A percentile compares a stretch with the other conserved stretches of the same genome.
Conservation (phyloP, 2,329 filamentous ascomycete species). For the Berkeleyomyces basicola region DNA sequence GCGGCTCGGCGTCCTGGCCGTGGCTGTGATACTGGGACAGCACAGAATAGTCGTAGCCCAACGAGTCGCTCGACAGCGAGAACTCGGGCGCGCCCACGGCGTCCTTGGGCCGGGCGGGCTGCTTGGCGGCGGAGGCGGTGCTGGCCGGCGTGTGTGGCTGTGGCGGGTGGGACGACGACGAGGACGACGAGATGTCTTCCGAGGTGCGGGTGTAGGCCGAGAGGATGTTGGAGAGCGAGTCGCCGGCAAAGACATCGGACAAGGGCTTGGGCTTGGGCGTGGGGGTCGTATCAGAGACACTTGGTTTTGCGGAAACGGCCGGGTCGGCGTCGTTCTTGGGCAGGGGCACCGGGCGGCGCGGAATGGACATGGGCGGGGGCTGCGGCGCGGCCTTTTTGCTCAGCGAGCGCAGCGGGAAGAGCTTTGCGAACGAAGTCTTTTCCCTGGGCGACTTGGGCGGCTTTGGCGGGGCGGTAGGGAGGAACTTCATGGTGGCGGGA, state of each 20-base stretch:
- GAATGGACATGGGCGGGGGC: slow-evolving; percentile 21
- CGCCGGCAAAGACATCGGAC: slow-evolving; percentile 23
- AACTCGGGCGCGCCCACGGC: neutral
- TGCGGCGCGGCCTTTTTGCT: slow-evolving; percentile 13
- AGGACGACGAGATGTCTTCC: slow-evolving; percentile 19
- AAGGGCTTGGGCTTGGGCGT: slow-evolving; percentile 15
- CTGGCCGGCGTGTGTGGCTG: slow-evolving; percentile 14
- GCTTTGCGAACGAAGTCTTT: slow-evolving; percentile 14
- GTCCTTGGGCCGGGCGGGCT: slow-evolving; percentile 14
- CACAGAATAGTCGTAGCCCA: slow-evolving; percentile 9
- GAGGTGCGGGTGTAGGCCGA: slow-evolving; percentile 37
- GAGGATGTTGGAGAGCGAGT: slow-evolving; percentile 37
- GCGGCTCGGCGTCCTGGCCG: slow-evolving; percentile 9
- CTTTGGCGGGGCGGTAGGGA: slow-evolving; percentile 7
- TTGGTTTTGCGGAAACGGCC: neutral
- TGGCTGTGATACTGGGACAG: slow-evolving; percentile 9
- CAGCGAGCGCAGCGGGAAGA: slow-evolving; percentile 16
- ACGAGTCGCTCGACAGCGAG: neutral
- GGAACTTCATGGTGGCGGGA: slow-evolving; percentile 14
- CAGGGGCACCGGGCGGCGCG: slow-evolving; percentile 22
- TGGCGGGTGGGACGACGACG: neutral
- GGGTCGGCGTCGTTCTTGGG: slow-evolving; percentile 4
- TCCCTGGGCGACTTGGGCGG: slow-evolving; percentile 15
- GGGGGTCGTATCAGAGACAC: slow-evolving; percentile 9
- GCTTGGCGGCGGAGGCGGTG: slow-evolving; percentile 15